phyloP scores from a whole-genome alignment of 768 basidiomycete species.

The Rhizopogon vesiculosus region DNA sequence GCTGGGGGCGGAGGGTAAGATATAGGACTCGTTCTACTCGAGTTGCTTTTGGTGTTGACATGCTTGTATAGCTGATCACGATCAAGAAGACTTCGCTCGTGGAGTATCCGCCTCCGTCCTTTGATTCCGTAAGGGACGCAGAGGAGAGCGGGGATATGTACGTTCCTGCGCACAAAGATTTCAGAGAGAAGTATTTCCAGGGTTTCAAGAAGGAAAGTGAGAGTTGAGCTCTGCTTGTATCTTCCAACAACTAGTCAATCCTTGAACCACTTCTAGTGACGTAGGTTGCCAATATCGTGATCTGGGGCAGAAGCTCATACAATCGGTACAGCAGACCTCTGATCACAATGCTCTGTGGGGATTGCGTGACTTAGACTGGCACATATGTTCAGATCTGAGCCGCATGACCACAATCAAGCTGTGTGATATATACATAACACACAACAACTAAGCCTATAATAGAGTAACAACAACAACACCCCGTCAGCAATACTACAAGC shows the following conservation, averaged over 20 bases:
- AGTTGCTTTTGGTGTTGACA: slow-evolving; percentile 1
- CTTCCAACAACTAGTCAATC: not conserved
- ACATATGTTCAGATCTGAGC: too few species aligned
- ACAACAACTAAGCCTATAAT: too few species aligned
- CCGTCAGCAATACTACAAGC: too few species aligned
- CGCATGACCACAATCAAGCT: too few species aligned
- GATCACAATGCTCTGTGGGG: too few species aligned
- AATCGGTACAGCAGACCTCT: too few species aligned
- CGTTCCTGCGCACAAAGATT: slow-evolving; percentile 84
- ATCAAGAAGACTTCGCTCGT: slow-evolving; percentile 62
- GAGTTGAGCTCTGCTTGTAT: not conserved
- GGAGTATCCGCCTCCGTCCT: slow-evolving; percentile 49
- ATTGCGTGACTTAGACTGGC: too few species aligned
- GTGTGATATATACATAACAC: too few species aligned
- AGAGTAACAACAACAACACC: too few species aligned
- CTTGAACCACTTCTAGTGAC: not conserved
- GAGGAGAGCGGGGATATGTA: slow-evolving; percentile 24
- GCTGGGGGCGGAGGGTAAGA: slow-evolving; percentile 88
- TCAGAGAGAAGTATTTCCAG: slow-evolving; percentile 83
- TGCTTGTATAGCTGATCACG: slow-evolving; percentile 74
- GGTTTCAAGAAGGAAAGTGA: slow-evolving; percentile 55
- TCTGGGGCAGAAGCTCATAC: too few species aligned
- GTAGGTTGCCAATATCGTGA: not conserved
- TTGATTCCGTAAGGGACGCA: slow-evolving; percentile 29
- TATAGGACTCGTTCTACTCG: not conserved